Conservation (phyloP, 2,329 filamentous ascomycete genomes). For the Penicillium fuscoglaucum region DNA sequence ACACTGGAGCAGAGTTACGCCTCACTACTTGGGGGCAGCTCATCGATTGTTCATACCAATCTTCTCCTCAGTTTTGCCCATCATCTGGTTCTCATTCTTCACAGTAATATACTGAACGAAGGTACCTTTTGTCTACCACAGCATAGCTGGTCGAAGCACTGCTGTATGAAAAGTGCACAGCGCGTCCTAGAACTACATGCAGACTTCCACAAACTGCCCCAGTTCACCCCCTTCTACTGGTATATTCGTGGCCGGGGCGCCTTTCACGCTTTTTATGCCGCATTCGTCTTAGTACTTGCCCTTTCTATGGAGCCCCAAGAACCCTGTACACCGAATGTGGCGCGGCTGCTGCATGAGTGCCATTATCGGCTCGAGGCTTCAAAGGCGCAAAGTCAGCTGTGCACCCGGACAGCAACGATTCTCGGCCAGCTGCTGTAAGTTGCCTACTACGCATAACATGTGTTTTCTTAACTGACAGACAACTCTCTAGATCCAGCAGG, state of each 20-base stretch:
- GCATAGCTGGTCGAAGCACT: too few relatives aligned
- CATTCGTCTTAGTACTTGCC: not conserved
- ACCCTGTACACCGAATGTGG: not conserved
- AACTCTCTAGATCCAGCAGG: too few relatives aligned
- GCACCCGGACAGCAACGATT: not conserved
- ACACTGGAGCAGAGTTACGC: not conserved
- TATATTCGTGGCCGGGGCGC: not conserved
- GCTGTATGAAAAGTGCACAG: too few relatives aligned
- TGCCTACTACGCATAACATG: not conserved
- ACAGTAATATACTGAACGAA: not conserved
- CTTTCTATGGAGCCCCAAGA: not conserved
- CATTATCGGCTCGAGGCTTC: not conserved
- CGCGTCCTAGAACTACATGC: not conserved
- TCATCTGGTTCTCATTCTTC: not conserved
- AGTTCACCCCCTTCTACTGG: not conserved
- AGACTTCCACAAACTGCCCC: not conserved
- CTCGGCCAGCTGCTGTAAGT: not conserved
- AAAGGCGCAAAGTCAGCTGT: not conserved
- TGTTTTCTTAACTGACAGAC: too few relatives aligned
- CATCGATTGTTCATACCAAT: not conserved
- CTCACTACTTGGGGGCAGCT: not conserved
- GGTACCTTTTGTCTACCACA: too few relatives aligned
- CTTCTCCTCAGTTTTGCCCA: not conserved
- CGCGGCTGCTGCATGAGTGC: not conserved
- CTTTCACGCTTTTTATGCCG: not conserved